Percentiles rank a stretch among this genome's conserved stretches.
Conservation (phyloP, 352 stramenopile genomes). For the Globisporangium echinulatum region DNA sequence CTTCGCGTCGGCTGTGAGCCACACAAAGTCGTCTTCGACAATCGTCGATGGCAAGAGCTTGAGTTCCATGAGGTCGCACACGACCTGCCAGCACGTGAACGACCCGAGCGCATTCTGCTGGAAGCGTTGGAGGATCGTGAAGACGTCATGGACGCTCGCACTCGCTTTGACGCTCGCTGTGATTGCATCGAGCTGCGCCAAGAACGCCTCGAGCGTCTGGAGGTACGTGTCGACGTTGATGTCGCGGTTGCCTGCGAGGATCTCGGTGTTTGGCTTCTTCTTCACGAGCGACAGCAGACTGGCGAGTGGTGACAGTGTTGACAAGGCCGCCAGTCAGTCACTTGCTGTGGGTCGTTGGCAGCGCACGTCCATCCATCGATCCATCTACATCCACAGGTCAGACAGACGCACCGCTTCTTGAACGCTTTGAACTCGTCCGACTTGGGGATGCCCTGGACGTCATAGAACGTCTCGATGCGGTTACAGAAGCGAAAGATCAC, state of each 20-base stretch:
- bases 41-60: slow-evolving; percentile 58
- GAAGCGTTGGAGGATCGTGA: slow-evolving; percentile 61
- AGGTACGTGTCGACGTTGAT: slow-evolving; percentile 53
- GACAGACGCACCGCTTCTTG: slow-evolving; percentile 44
- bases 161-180: slow-evolving; percentile 52
- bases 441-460: slow-evolving; percentile 67
- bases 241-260: slow-evolving; percentile 54
- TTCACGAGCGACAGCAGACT: slow-evolving; percentile 51
- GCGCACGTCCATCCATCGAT: too few relatives aligned
- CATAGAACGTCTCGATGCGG: slow-evolving; percentile 77
- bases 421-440: slow-evolving; percentile 61
- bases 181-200: slow-evolving; percentile 51
- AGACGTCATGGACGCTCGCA: slow-evolving; percentile 41
- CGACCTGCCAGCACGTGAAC: slow-evolving; percentile 84
- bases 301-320: background rate
- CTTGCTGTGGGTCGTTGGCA: too few relatives aligned
- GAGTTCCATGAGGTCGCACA: slow-evolving; percentile 73
- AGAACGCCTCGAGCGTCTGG: slow-evolving; percentile 61
- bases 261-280: slow-evolving; percentile 33
- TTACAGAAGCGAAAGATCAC: slow-evolving; percentile 79
- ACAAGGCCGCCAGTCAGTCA: too few relatives aligned
- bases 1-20: slow-evolving; percentile 69
- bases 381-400: too few relatives aligned
- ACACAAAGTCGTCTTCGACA: slow-evolving; percentile 66
- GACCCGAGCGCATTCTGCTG: slow-evolving; percentile 67